Evolutionary conservation across 2,329 filamentous ascomycete genomes (phyloP).

Genomic region (Penicillium sp.): DNA sequence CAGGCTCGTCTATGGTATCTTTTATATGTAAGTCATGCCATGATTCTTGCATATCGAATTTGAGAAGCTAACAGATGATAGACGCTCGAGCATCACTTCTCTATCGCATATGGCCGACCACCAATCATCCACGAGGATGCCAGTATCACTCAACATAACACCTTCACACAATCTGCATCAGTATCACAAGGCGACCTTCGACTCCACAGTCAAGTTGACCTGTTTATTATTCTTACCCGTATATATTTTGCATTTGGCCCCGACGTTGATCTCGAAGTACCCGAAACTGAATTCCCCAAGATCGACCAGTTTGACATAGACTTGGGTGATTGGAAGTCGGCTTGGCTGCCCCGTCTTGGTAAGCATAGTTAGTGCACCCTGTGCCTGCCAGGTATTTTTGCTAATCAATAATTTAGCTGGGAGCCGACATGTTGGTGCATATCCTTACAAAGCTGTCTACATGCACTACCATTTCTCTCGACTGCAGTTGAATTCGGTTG

Average conservation of each 20-base stretch:
- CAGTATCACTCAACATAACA: constrained; percentile 39
- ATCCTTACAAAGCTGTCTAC: constrained; percentile 52
- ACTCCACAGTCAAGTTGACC: constrained; percentile 44
- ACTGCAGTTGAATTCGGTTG: constrained; percentile 53
- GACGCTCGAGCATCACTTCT: constrained; percentile 47
- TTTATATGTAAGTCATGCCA: constrained; percentile 38
- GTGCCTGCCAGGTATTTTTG: background rate
- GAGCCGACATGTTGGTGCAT: constrained; percentile 49
- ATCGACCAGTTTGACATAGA: constrained; percentile 44
- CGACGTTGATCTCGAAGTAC: constrained; percentile 44
- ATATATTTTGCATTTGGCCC: constrained; percentile 47
- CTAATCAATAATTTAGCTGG: constrained; percentile 34
- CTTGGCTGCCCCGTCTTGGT: constrained; percentile 40
- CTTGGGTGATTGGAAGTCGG: constrained; percentile 39
- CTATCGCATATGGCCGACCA: constrained; percentile 46
- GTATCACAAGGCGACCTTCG: constrained; percentile 37
- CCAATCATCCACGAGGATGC: constrained; percentile 46
- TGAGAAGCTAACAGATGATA: constrained; percentile 20
- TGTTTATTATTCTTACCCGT: constrained; percentile 47
- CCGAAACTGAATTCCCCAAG: constrained; percentile 40
- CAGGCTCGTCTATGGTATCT: constrained; percentile 44
- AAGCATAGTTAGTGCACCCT: constrained; percentile 1
- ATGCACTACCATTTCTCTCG: constrained; percentile 55
- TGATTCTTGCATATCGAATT: background rate
- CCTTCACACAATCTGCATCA: constrained; percentile 31